A percentile compares a stretch with the other conserved stretches of the same genome.
phyloP scores from a whole-genome alignment of 2,329 filamentous ascomycete species.

The Anthostomella pinea region DNA sequence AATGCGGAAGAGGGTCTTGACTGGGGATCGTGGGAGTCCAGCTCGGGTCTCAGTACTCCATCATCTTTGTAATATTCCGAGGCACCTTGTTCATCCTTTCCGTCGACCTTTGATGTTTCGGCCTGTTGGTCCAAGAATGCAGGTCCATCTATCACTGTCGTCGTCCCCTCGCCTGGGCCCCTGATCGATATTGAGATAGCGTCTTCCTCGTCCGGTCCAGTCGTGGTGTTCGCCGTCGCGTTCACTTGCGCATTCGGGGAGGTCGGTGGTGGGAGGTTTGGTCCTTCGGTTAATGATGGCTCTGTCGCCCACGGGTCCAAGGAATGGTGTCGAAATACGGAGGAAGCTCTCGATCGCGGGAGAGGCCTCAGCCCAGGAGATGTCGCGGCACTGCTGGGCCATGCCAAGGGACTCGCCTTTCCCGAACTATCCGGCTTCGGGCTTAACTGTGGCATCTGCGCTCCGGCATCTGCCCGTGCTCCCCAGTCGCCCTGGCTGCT shows the following conservation, averaged over 20 bases:
- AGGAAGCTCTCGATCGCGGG: conserved; percentile 30
- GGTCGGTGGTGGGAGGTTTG: conserved; percentile 6
- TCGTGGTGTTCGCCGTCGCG: conserved; percentile 3
- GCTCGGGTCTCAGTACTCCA: conserved; percentile 7
- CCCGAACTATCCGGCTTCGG: conserved; percentile 32
- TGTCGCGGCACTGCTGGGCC: conserved; percentile 37
- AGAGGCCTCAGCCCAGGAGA: conserved; percentile 33
- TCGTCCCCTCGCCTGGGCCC: no score
- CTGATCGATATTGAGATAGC: background rate
- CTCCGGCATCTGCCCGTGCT: conserved; percentile 28
- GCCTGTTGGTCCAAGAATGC: no score
- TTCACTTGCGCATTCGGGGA: conserved; percentile 6
- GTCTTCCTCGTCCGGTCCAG: conserved; percentile 3
- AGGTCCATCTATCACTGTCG: no score
- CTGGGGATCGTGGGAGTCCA: conserved; percentile 16
- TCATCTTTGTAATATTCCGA: conserved; percentile 5
- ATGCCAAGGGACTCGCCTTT: conserved; percentile 39
- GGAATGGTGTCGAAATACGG: conserved; percentile 35
- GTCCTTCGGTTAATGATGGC: conserved; percentile 25
- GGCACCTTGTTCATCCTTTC: no score
- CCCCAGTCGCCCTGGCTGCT: conserved; percentile 29
- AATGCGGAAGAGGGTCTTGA: conserved; percentile 29
- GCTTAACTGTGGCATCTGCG: conserved; percentile 28
- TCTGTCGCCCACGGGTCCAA: conserved; percentile 43
- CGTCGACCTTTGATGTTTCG: no score